Percentiles rank a stretch among this genome's conserved stretches.
Conservation (phyloP, 2,329 filamentous ascomycete genomes). For the Clonostachys rosea region DNA sequence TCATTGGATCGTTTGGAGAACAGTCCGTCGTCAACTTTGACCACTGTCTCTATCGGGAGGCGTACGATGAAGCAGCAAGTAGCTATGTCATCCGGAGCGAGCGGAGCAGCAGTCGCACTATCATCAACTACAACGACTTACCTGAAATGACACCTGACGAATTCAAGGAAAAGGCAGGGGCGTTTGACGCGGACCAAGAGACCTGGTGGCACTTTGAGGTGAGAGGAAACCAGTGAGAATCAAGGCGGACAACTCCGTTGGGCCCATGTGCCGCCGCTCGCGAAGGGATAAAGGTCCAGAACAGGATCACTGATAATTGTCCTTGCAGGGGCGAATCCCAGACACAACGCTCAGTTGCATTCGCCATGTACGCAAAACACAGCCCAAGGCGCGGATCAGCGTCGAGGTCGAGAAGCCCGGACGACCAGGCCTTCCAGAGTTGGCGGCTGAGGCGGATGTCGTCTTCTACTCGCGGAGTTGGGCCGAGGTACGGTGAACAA, state of each 20-base stretch:
- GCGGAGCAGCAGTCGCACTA: slow-evolving; percentile 56
- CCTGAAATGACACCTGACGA: slow-evolving; percentile 63
- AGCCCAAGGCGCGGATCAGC: slow-evolving; percentile 49
- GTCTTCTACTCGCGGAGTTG: slow-evolving; percentile 71
- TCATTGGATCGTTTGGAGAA: slow-evolving; percentile 49
- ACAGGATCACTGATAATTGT: neutral
- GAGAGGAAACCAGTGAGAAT: neutral
- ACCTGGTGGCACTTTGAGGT: slow-evolving; percentile 73
- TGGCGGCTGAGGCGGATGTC: slow-evolving; percentile 60
- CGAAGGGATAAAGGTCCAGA: neutral
- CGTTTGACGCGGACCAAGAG: slow-evolving; percentile 25
- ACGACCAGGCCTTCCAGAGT: slow-evolving; percentile 50
- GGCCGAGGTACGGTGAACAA: slow-evolving; percentile 51
- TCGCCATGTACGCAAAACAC: slow-evolving; percentile 40
- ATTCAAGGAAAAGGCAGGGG: slow-evolving; percentile 41
- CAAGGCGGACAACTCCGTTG: too few relatives aligned
- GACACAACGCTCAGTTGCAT: slow-evolving; percentile 57
- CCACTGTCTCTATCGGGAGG: slow-evolving; percentile 55
- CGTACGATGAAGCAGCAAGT: slow-evolving; percentile 52
- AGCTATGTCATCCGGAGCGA: slow-evolving; percentile 65
- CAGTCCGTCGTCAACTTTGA: slow-evolving; percentile 37
- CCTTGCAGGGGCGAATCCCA: slow-evolving; percentile 55
- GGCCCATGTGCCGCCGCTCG: too few relatives aligned
- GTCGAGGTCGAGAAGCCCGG: slow-evolving; percentile 70
- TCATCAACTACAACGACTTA: slow-evolving; percentile 66